Evolutionary conservation across 148 eudicot genomes (phyloP).

Genomic region (Heliamphora exappendiculata): DNA sequence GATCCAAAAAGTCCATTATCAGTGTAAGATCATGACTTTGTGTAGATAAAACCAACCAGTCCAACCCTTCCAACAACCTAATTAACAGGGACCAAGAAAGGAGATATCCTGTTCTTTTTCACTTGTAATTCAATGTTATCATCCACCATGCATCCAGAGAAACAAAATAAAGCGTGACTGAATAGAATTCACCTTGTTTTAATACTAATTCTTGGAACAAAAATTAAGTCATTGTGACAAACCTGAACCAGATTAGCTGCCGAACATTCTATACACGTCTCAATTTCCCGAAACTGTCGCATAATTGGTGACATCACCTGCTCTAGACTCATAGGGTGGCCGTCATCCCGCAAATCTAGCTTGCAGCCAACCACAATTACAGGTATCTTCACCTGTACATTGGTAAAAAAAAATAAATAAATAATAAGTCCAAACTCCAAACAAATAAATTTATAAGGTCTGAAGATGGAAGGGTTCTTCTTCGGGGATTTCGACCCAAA

Average conservation of each 20-base stretch:
- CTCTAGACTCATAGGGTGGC: constrained; percentile 29
- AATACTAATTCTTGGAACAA: not conserved
- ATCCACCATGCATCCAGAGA: not conserved
- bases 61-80: not conserved
- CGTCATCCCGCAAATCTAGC: constrained; percentile 44
- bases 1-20: not conserved
- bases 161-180: not conserved
- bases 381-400: constrained; percentile 42
- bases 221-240: constrained; percentile 6
- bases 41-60: not conserved
- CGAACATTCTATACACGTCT: constrained; percentile 65
- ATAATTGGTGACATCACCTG: constrained; percentile 53
- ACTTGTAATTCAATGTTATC: not conserved
- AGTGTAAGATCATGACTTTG: not conserved
- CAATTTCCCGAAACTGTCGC: constrained; percentile 59
- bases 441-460: too few relatives aligned
- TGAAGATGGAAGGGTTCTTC: not conserved
- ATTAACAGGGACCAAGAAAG: not conserved
- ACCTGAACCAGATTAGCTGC: constrained; percentile 60
- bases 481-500: too few relatives aligned
- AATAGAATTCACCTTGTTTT: not conserved
- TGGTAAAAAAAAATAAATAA: not conserved
- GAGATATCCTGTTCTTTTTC: not conserved
- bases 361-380: constrained; percentile 61
- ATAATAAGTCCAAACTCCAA: not conserved